These are phyloP conservation scores for Penicillium sp. DNA, from an alignment of 2,329 filamentous ascomycete species.

Conservation along the genomic window DNA sequence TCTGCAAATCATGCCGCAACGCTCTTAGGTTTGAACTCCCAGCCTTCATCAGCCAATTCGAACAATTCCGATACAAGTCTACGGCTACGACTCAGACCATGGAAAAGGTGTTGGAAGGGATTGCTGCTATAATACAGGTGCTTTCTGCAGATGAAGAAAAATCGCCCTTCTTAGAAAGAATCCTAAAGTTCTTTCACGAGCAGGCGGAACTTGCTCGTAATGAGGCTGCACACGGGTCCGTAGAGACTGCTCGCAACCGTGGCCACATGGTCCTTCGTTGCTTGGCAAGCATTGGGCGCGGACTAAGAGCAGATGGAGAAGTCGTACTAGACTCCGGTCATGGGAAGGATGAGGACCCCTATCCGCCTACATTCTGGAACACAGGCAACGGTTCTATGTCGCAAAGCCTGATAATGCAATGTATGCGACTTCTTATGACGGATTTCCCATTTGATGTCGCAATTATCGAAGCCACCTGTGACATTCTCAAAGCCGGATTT, in stretches of 20 bases:
- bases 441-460: constrained; percentile 45
- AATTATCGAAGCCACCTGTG: constrained; percentile 52
- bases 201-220: constrained; percentile 40
- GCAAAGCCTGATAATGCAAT: constrained; percentile 46
- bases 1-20: constrained; percentile 50
- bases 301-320: constrained; percentile 44
- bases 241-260: constrained; percentile 40
- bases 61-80: constrained; percentile 43
- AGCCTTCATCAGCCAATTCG: constrained; percentile 49
- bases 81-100: constrained; percentile 44
- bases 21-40: constrained; percentile 48
- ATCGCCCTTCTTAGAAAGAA: constrained; percentile 42
- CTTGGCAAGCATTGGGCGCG: constrained; percentile 48
- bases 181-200: constrained; percentile 44
- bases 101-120: constrained; percentile 50
- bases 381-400: constrained; percentile 35
- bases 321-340: constrained; percentile 40
- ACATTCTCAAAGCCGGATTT: constrained; percentile 52
- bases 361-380: constrained; percentile 46
- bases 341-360: constrained; percentile 29
- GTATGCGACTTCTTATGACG: constrained; percentile 45
- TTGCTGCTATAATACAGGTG: constrained; percentile 51
- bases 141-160: constrained; percentile 46
- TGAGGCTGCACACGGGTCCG: constrained; percentile 35
- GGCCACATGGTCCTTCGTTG: constrained; percentile 45